Evolutionary conservation across 257 asterid genomes (phyloP), one percentile per base, ranked within the genome.

Genomic region (Avicennia marina): DNA sequence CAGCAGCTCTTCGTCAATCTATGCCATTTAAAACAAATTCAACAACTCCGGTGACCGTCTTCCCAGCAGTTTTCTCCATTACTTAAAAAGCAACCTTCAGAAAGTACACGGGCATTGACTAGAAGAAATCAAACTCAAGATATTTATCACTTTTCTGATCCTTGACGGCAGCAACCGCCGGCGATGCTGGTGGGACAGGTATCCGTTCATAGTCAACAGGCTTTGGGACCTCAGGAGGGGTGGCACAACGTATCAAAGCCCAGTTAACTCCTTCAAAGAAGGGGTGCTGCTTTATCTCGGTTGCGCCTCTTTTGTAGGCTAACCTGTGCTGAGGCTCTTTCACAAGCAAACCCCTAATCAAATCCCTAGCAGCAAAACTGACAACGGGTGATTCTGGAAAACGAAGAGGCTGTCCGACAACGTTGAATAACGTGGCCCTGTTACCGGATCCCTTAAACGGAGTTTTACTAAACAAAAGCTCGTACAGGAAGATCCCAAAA

Each of bases 181-280:
- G 70, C 80, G 77, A 48, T 31, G 73, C 67, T 13, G 75, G 55
- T 31, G 89, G 86, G 26, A 53, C 70, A 15, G 86, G 78, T 17
- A 72, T 56, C 42, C 66, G 72, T 42, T 80, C 95, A n/a, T 65
- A 73, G 45, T 85, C 95, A 31, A 85, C 79, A 1, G 85, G 84
- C 69, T 79, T 85, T 0, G 96, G 96, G 68, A 88, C 61, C 18
- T 87, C 95, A 0, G 89, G 96, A 32, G 96, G 95, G 52, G 86
- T 80, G n/a, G 96, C 96, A 21, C 95, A 85, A 1, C 96, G 82
- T 27, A 87, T 87, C 64, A 84, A 63, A 21, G 95, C 96, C 96
- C 94, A 84, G 49, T 84, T 87, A 56, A 87, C 94, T 11, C 95
- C 94, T 73, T 87, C 91, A 26, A 87, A 87, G 75, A 87, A 87